A percentile compares a stretch with the other conserved stretches of the same genome.
phyloP scores from a whole-genome alignment of 345 rosid species.

The Triadica sebifera region DNA sequence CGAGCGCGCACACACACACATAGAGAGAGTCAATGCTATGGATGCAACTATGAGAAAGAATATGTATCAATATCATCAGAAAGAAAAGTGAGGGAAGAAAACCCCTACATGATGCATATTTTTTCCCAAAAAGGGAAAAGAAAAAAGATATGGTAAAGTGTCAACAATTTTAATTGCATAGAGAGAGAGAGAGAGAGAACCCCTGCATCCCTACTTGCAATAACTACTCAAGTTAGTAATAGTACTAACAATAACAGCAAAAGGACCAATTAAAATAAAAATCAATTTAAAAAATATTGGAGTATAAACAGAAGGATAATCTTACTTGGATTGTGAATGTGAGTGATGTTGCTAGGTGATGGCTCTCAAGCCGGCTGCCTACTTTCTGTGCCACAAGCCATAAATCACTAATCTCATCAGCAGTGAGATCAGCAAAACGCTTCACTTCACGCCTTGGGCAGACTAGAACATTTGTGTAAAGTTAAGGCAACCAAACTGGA shows the following conservation, averaged over 20 bases:
- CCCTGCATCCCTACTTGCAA: not conserved
- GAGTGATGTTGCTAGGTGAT: constrained; percentile 75
- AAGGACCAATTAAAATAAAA: not conserved
- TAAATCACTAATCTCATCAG: constrained; percentile 70
- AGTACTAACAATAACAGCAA: not conserved
- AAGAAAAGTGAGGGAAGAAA: not conserved
- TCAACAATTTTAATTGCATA: not conserved
- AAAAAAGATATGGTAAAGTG: not conserved
- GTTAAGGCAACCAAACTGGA: constrained; percentile 49
- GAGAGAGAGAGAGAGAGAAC: not conserved
- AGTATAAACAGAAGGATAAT: too few relatives aligned
- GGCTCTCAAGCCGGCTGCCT: constrained; percentile 66
- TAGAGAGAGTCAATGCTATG: too few relatives aligned
- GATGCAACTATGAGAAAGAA: not conserved
- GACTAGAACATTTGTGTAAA: constrained; percentile 74
- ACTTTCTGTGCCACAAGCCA: constrained; percentile 81
- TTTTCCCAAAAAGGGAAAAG: too few relatives aligned
- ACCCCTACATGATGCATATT: not conserved
- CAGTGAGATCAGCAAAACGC: constrained; percentile 83
- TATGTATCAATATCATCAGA: not conserved
- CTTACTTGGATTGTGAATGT: constrained; percentile 78
- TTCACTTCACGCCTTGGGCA: constrained; percentile 82
- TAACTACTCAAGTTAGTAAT: not conserved
- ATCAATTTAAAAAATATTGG: not conserved
- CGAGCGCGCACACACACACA: too few relatives aligned